Percentiles rank a stretch among this genome's conserved stretches.
Conservation (phyloP, 208 protist genomes). For the Crithidia brevicula region DNA sequence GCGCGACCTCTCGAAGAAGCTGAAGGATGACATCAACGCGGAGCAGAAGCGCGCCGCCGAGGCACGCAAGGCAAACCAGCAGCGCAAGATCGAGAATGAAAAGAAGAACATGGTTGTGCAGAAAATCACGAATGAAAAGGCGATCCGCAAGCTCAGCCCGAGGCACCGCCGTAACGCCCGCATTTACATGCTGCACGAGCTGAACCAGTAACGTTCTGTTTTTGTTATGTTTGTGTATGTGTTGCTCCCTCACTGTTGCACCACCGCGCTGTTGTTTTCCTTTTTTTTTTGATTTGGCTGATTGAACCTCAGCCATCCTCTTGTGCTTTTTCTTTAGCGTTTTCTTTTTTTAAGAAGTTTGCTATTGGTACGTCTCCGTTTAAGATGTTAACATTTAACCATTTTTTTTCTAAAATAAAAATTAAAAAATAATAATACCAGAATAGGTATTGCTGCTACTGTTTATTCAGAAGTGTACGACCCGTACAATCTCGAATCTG, state of each 20-base stretch:
- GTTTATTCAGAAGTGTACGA: too few relatives aligned
- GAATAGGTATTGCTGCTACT: too few relatives aligned
- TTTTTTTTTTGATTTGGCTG: neutral
- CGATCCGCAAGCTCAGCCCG: slow-evolving; percentile 87
- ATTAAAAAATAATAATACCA: too few relatives aligned
- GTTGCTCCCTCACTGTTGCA: neutral
- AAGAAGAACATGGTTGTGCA: slow-evolving; percentile 93
- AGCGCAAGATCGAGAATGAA: slow-evolving; percentile 86
- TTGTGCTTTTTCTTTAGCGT: too few relatives aligned
- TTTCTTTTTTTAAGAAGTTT: too few relatives aligned
- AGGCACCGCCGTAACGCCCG: slow-evolving; percentile 87
- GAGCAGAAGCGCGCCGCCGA: slow-evolving; percentile 79
- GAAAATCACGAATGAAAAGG: slow-evolving; percentile 90
- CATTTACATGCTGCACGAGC: slow-evolving; percentile 91
- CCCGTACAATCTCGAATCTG: too few relatives aligned
- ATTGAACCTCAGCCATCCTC: too few relatives aligned
- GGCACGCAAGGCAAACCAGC: slow-evolving; percentile 80
- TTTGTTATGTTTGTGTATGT: neutral
- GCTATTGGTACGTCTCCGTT: too few relatives aligned
- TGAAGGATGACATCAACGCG: slow-evolving; percentile 85
- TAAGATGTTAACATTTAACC: slow-evolving; percentile 5
- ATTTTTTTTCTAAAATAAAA: too few relatives aligned
- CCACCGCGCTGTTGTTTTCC: neutral
- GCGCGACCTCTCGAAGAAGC: slow-evolving; percentile 61
- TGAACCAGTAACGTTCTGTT: slow-evolving; percentile 35